A percentile compares a stretch with the other conserved stretches of the same genome.
Conservation (phyloP, 768 basidiomycete genomes). For the Naganishia onofrii region DNA sequence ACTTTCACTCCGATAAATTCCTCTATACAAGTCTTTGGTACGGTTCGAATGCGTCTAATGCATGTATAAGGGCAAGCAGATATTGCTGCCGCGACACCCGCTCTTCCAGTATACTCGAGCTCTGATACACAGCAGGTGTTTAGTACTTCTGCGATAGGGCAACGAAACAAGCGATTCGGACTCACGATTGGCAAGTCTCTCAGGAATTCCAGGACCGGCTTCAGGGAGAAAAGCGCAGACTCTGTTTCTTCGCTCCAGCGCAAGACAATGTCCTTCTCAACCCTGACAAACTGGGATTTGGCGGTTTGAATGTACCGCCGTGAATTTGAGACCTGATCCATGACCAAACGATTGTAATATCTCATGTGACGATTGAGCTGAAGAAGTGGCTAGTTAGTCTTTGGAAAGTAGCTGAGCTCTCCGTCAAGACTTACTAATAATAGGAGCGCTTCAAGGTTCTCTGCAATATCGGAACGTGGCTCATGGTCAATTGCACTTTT, state of each 20-base stretch:
- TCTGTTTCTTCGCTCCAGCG: conserved; percentile 24
- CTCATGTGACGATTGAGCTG: conserved; percentile 27
- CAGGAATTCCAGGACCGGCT: conserved; percentile 11
- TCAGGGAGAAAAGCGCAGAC: conserved; percentile 1
- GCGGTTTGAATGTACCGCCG: conserved; percentile 25
- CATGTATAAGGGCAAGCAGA: neutral
- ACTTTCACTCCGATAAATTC: neutral
- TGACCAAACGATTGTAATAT: conserved; percentile 26
- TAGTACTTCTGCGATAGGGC: neutral
- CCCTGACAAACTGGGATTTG: conserved; percentile 24
- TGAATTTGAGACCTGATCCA: conserved; percentile 21
- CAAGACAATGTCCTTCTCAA: conserved; percentile 30
- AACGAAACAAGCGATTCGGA: neutral
- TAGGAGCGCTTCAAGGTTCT: conserved; percentile 27
- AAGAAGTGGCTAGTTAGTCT: neutral
- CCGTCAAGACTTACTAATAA: conserved; percentile 5
- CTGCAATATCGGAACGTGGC: neutral
- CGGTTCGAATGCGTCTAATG: conserved; percentile 13
- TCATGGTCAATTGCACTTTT: neutral
- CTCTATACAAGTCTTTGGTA: conserved; percentile 22
- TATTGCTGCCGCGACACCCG: conserved; percentile 13
- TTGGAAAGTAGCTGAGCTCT: neutral
- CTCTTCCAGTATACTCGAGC: conserved; percentile 11
- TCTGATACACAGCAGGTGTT: neutral
- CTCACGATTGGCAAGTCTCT: conserved; percentile 10